Conservation (phyloP, 106 monocot species). For the Chionographis japonica region DNA sequence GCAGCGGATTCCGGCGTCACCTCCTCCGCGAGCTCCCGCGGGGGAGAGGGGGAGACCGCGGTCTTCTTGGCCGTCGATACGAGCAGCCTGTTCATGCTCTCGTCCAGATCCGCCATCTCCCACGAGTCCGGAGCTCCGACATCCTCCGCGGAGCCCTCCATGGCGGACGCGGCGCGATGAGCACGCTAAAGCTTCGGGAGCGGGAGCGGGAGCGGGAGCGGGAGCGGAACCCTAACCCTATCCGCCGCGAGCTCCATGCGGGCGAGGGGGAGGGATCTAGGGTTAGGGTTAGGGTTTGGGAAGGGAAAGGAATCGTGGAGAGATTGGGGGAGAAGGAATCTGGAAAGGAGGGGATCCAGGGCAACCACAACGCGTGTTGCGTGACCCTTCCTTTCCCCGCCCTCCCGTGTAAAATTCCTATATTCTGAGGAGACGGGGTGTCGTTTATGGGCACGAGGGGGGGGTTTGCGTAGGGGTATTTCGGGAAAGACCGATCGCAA, state of each 20-base stretch:
- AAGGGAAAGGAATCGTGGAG: background rate
- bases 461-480: background rate
- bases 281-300: background rate
- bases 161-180: slow-evolving; percentile 1
- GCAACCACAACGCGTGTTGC: too few relatives aligned
- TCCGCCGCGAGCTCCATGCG: background rate
- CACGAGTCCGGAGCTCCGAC: slow-evolving; percentile 64
- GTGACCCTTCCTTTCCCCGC: too few relatives aligned
- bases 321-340: too few relatives aligned
- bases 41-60: background rate
- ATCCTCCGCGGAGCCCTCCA: slow-evolving; percentile 16
- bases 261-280: slow-evolving; percentile 1
- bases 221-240: background rate
- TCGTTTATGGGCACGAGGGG: background rate
- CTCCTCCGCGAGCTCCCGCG: slow-evolving; percentile 12
- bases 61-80: slow-evolving; percentile 24
- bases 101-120: slow-evolving; percentile 82
- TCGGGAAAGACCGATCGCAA: background rate
- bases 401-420: too few relatives aligned
- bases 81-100: slow-evolving; percentile 39
- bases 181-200: slow-evolving; percentile 13
- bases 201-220: background rate
- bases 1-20: background rate
- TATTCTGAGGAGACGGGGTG: too few relatives aligned
- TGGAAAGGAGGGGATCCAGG: too few relatives aligned